Evolutionary conservation across 208 protist genomes (phyloP).

Genomic region (Wallacemonas sp.): DNA sequence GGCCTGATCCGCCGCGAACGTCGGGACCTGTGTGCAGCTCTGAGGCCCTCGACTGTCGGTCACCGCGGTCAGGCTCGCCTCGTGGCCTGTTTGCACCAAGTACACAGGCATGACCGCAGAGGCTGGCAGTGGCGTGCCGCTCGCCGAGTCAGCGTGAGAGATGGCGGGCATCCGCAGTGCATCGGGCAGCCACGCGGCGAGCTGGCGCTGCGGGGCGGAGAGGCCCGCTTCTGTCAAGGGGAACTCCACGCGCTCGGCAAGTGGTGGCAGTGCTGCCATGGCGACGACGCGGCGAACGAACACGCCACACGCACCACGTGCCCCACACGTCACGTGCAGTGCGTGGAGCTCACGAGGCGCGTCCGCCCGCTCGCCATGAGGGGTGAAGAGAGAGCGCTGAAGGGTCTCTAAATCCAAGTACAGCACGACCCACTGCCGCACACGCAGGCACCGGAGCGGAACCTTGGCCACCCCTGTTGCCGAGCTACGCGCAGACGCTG

Average conservation of each 20-base stretch:
- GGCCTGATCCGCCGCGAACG: neutral
- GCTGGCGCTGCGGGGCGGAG: too few species aligned
- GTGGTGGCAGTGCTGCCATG: slow-evolving; percentile 35
- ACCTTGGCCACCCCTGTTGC: too few species aligned
- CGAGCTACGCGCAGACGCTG: too few species aligned
- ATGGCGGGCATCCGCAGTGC: slow-evolving; percentile 31
- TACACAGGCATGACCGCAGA: slow-evolving; percentile 16
- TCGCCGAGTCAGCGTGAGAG: neutral
- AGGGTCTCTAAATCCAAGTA: slow-evolving; percentile 55
- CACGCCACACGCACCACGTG: slow-evolving; percentile 25
- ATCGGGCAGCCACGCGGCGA: slow-evolving; percentile 30
- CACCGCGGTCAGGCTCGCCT: slow-evolving; percentile 20
- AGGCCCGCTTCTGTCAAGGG: too few species aligned
- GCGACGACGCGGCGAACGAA: slow-evolving; percentile 71
- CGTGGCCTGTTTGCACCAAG: slow-evolving; percentile 29
- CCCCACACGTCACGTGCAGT: slow-evolving; percentile 32
- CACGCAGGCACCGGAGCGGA: slow-evolving; percentile 45
- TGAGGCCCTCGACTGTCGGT: too few species aligned
- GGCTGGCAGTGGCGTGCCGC: neutral
- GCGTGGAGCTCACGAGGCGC: slow-evolving; percentile 19
- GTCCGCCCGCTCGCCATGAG: neutral
- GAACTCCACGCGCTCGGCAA: neutral
- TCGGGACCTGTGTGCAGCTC: too few species aligned
- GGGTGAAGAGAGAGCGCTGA: slow-evolving; percentile 17
- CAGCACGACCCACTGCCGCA: slow-evolving; percentile 67